phyloP scores from a whole-genome alignment of 768 basidiomycete genomes.

The Plicaturopsis crispa region DNA sequence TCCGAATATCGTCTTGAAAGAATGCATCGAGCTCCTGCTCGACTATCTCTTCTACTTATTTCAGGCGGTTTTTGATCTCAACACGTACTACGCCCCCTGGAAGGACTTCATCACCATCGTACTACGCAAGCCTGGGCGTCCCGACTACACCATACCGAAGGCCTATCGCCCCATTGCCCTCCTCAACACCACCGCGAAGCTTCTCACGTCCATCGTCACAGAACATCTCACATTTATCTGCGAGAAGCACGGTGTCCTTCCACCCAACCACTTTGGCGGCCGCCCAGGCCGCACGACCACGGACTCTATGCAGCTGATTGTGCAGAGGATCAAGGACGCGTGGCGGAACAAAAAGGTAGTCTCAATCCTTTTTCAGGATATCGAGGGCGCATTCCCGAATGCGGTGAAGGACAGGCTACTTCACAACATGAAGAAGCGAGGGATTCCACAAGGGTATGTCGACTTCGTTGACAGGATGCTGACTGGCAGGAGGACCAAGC shows the following conservation, averaged over 20 bases:
- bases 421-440: conserved; percentile 20
- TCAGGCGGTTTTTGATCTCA: conserved; percentile 6
- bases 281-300: conserved; percentile 28
- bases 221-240: conserved; percentile 14
- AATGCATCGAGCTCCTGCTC: conserved; percentile 2
- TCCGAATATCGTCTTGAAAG: conserved; percentile 13
- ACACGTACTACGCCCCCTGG: conserved; percentile 11
- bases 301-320: conserved; percentile 25
- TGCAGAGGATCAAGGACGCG: conserved; percentile 25
- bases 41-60: conserved; percentile 10
- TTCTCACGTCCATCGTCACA: conserved; percentile 15
- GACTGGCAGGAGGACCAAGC: neutral
- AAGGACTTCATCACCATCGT: conserved; percentile 19
- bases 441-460: conserved; percentile 19
- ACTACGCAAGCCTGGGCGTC: conserved; percentile 26
- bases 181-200: conserved; percentile 21
- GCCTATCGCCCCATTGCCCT: conserved; percentile 31
- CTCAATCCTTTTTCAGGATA: conserved; percentile 30
- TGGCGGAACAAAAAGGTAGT: conserved; percentile 28
- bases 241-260: conserved; percentile 25
- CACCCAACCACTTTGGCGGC: conserved; percentile 28
- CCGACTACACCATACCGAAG: conserved; percentile 23
- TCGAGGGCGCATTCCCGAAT: conserved; percentile 36
- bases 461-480: conserved; percentile 9
- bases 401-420: conserved; percentile 20